Evolutionary conservation across 345 rosid species (phyloP).

Genomic region (Gossypium mustelinum): DNA sequence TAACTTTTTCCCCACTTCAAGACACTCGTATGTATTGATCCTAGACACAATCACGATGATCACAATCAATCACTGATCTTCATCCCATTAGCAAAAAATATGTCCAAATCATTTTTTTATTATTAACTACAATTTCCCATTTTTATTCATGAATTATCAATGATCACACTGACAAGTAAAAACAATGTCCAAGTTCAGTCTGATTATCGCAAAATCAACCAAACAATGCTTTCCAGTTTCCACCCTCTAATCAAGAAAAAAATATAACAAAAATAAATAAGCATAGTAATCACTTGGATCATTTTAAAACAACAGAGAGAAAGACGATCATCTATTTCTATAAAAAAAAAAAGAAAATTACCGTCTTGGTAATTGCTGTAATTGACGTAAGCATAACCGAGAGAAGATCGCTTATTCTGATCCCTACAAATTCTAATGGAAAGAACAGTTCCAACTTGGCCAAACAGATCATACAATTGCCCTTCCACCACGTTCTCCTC

Average conservation of each 20-base stretch:
- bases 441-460: constrained; percentile 42
- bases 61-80: not conserved
- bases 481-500: constrained; percentile 46
- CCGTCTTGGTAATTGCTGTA: constrained; percentile 53
- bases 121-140: not conserved
- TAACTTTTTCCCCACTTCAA: not conserved
- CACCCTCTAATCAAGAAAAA: not conserved
- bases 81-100: not conserved
- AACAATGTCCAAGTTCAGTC: not conserved
- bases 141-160: not conserved
- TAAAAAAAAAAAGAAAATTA: constrained; percentile 2
- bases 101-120: not conserved
- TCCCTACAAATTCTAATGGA: constrained; percentile 68
- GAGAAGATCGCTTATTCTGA: constrained; percentile 39
- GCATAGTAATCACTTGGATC: too few relatives aligned
- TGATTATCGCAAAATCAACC: not conserved
- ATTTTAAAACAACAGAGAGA: not conserved
- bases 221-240: not conserved
- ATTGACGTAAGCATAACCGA: constrained; percentile 70
- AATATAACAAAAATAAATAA: not conserved
- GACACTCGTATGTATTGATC: not conserved
- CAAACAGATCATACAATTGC: constrained; percentile 51
- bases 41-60: not conserved
- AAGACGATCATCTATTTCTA: not conserved
- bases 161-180: not conserved